These are phyloP conservation scores for Penicillium maclennaniae DNA, from an alignment of 495 filamentous ascomycete genomes.

Conservation along the genomic window DNA sequence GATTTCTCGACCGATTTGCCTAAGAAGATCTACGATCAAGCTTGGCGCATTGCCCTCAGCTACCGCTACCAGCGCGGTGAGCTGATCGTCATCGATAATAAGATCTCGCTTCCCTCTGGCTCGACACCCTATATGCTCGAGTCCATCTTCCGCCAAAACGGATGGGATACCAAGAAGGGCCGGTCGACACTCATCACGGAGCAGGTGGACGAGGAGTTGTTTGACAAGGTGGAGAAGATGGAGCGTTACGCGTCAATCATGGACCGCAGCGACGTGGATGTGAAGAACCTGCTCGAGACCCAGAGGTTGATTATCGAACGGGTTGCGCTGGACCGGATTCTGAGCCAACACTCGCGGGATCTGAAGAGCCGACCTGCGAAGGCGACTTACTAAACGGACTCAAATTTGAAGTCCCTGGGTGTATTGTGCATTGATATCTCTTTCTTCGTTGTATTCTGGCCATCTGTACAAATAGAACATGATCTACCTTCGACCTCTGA, in stretches of 20 bases:
- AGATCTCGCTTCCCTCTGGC: constrained; percentile 55
- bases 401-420: not conserved
- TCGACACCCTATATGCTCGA: constrained; percentile 55
- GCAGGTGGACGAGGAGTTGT: constrained; percentile 36
- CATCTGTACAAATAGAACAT: constrained; percentile 39
- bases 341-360: constrained; percentile 74
- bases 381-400: constrained; percentile 30
- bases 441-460: constrained; percentile 22
- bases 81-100: constrained; percentile 75
- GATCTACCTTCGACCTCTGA: constrained; percentile 4
- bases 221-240: constrained; percentile 49
- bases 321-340: constrained; percentile 68
- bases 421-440: constrained; percentile 6
- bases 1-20: constrained; percentile 84
- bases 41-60: constrained; percentile 90
- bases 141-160: constrained; percentile 63
- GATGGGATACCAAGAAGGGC: constrained; percentile 66
- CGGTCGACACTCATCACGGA: constrained; percentile 75
- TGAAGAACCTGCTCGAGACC: constrained; percentile 86
- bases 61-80: constrained; percentile 85
- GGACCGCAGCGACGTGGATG: constrained; percentile 73
- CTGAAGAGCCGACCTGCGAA: constrained; percentile 38
- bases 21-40: constrained; percentile 89
- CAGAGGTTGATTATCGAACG: constrained; percentile 84
- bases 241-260: constrained; percentile 65